phyloP scores from a whole-genome alignment of 2,329 filamentous ascomycete genomes.

The Ophiobolus disseminans region DNA sequence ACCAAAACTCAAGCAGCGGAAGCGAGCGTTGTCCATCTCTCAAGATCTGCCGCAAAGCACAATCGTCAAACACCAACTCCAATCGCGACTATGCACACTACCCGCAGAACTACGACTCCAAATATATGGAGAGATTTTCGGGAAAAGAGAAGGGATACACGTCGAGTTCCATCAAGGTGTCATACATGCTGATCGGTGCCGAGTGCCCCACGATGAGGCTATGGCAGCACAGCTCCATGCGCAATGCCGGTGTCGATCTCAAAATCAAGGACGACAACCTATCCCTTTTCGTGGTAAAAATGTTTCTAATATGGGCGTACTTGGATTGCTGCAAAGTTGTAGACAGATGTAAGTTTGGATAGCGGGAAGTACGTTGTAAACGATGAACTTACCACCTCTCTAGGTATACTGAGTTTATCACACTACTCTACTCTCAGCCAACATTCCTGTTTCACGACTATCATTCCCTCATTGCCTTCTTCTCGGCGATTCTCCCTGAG shows the following conservation, averaged over 20 bases:
- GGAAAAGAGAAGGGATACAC: background rate
- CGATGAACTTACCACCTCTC: no score
- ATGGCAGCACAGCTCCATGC: background rate
- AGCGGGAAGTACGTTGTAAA: no score
- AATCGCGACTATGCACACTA: background rate
- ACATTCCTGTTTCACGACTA: conserved; percentile 3
- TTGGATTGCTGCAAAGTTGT: background rate
- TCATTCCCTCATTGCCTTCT: background rate
- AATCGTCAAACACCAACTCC: background rate
- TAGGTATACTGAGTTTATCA: background rate
- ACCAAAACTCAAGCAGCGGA: no score
- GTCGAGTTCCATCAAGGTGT: background rate
- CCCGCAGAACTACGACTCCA: background rate
- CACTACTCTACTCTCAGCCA: background rate
- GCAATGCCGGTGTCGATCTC: background rate
- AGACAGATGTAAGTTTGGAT: background rate
- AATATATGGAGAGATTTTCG: background rate
- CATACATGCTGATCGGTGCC: background rate
- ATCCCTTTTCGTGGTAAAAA: background rate
- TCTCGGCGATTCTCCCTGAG: background rate
- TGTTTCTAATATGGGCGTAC: background rate
- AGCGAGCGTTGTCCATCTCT: background rate
- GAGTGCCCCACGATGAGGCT: background rate
- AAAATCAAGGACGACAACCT: background rate
- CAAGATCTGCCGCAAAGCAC: background rate